Conservation (phyloP, 2,329 filamentous ascomycete species). For the Bertia moriformis region DNA sequence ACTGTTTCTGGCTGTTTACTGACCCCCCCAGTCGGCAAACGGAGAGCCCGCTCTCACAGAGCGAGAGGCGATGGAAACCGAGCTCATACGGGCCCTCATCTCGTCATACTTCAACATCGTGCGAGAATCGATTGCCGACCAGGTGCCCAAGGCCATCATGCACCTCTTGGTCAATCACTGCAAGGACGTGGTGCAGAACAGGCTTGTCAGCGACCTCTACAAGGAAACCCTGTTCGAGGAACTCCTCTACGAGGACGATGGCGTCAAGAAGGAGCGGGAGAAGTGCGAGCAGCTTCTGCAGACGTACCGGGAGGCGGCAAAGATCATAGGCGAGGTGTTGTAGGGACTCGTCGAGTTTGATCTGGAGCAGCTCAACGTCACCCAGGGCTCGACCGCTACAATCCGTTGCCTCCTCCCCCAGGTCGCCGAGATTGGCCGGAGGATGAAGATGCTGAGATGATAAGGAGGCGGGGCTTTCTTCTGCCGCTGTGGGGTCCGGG, state of each 20-base stretch:
- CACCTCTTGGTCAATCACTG: constrained; percentile 95
- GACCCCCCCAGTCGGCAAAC: constrained; percentile 29
- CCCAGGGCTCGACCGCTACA: no score
- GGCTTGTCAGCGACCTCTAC: constrained; percentile 89
- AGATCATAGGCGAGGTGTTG: constrained; percentile 93
- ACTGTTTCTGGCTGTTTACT: neutral
- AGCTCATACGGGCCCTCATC: constrained; percentile 89
- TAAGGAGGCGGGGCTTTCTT: no score
- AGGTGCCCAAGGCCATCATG: constrained; percentile 98
- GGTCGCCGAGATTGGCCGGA: no score
- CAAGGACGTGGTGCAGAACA: constrained; percentile 94
- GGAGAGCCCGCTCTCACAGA: constrained; percentile 83
- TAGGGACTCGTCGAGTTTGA: no score
- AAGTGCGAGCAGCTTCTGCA: constrained; percentile 93
- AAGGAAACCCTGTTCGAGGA: constrained; percentile 83
- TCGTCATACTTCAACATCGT: constrained; percentile 99
- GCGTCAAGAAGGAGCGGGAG: constrained; percentile 90
- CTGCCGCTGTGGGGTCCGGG: no score
- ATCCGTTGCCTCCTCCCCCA: no score
- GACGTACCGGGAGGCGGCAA: constrained; percentile 93
- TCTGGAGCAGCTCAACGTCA: no score
- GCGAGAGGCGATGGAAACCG: constrained; percentile 90
- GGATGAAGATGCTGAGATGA: no score
- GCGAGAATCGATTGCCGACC: constrained; percentile 92
- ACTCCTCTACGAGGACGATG: constrained; percentile 91